Percentiles rank a stretch among this genome's conserved stretches.
Evolutionary conservation across 2,329 filamentous ascomycete species (phyloP).

Genomic region (Stemphylium vesicarium): DNA sequence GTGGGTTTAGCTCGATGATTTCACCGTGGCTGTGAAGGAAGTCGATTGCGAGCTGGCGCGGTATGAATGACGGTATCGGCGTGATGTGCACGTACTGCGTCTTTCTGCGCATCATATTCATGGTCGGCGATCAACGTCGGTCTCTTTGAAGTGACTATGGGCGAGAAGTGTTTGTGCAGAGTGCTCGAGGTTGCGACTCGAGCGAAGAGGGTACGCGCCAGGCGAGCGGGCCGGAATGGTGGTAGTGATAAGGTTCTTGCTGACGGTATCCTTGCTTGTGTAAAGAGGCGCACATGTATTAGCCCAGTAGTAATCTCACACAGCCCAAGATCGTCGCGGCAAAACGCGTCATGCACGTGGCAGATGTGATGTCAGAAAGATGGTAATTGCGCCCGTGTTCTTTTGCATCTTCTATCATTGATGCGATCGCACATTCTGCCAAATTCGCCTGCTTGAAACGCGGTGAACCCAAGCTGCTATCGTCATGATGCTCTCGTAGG

Average conservation of each 20-base stretch:
- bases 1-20: slow-evolving; percentile 73
- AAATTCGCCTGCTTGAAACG: not conserved
- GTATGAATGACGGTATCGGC: slow-evolving; percentile 72
- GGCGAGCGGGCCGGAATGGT: not conserved
- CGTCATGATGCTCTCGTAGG: not conserved
- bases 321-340: slow-evolving; percentile 15
- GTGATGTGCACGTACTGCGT: slow-evolving; percentile 72
- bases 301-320: slow-evolving; percentile 15
- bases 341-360: slow-evolving; percentile 38
- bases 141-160: not conserved
- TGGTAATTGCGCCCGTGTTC: not conserved
- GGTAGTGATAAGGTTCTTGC: slow-evolving; percentile 8
- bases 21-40: slow-evolving; percentile 74
- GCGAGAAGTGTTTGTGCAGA: slow-evolving; percentile 1
- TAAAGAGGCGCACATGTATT: slow-evolving; percentile 12
- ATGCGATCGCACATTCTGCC: not conserved
- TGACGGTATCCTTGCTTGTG: slow-evolving; percentile 18
- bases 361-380: slow-evolving; percentile 30
- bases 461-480: not conserved
- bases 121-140: slow-evolving; percentile 11
- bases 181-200: slow-evolving; percentile 2
- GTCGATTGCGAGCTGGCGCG: slow-evolving; percentile 73
- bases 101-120: slow-evolving; percentile 60
- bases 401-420: not conserved
- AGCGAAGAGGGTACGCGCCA: not conserved